Evolutionary conservation across 192 early-diverging fungal species (phyloP).

Genomic region (Entomortierella lignicola): DNA sequence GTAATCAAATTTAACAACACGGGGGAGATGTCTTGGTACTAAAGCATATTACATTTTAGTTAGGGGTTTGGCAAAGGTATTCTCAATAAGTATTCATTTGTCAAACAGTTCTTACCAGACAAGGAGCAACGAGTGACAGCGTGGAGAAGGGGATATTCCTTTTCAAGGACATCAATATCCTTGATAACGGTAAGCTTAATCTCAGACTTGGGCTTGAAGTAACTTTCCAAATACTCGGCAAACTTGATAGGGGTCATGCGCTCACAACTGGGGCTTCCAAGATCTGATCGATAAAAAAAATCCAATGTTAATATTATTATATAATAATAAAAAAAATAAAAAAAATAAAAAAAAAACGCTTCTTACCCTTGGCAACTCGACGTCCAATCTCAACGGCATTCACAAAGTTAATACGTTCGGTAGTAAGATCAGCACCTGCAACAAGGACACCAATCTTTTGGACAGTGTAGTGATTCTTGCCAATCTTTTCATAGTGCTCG

Average conservation of each 20-base stretch:
- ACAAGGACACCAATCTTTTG: slow-evolving; percentile 71
- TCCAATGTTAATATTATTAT: no score
- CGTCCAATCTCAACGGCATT: slow-evolving; percentile 81
- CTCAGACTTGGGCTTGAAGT: slow-evolving; percentile 65
- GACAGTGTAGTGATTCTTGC: slow-evolving; percentile 64
- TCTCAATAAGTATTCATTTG: not conserved
- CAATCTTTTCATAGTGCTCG: slow-evolving; percentile 66
- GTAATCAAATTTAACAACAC: slow-evolving; percentile 76
- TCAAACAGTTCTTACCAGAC: slow-evolving; percentile 60
- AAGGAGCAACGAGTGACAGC: slow-evolving; percentile 80
- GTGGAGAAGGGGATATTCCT: slow-evolving; percentile 87
- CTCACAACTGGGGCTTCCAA: slow-evolving; percentile 87
- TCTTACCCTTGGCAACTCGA: slow-evolving; percentile 69
- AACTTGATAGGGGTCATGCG: slow-evolving; percentile 86
- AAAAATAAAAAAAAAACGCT: not conserved
- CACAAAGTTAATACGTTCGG: slow-evolving; percentile 61
- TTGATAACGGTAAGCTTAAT: slow-evolving; percentile 73
- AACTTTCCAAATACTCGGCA: slow-evolving; percentile 72
- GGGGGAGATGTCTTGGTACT: slow-evolving; percentile 74
- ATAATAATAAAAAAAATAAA: no score
- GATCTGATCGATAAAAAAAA: slow-evolving; percentile 60
- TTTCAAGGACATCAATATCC: slow-evolving; percentile 75
- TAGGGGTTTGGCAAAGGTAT: no score
- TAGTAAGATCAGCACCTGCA: slow-evolving; percentile 38
- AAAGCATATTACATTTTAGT: no score